These are phyloP conservation scores for Ustilago hordei DNA, from an alignment of 1,284 basidiomycete genomes.

Conservation along the genomic window DNA sequence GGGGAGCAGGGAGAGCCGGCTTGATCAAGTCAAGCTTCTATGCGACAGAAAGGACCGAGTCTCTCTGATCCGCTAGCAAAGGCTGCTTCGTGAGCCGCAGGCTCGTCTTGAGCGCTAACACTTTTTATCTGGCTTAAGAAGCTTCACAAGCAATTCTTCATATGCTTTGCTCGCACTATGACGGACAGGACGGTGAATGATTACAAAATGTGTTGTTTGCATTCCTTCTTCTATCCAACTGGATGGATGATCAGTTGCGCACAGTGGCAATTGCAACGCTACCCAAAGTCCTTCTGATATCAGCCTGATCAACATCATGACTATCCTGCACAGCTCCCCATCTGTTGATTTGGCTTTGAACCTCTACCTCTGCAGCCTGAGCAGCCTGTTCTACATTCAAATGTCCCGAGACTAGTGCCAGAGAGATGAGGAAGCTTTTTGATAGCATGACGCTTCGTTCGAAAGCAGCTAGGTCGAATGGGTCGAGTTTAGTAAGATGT, in stretches of 20 bases:
- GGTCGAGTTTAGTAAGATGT: slow-evolving; percentile 33
- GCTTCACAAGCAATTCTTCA: not conserved
- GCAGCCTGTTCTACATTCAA: slow-evolving; percentile 82
- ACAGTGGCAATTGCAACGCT: slow-evolving; percentile 54
- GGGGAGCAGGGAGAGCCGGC: not conserved
- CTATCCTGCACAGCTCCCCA: slow-evolving; percentile 99
- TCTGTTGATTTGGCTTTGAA: slow-evolving; percentile 89
- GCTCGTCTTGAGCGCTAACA: too few relatives aligned
- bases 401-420: slow-evolving; percentile 83
- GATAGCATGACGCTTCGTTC: slow-evolving; percentile 90
- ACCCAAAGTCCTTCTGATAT: slow-evolving; percentile 84
- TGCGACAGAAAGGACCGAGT: slow-evolving; percentile 13
- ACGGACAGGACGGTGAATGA: too few relatives aligned
- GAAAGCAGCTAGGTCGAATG: slow-evolving; percentile 75
- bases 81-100: slow-evolving; percentile 20
- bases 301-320: slow-evolving; percentile 85
- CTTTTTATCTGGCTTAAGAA: not conserved
- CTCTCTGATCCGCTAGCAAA: slow-evolving; percentile 37
- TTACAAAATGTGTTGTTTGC: not conserved
- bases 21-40: slow-evolving; percentile 1
- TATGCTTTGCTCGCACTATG: too few relatives aligned
- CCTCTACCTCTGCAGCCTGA: slow-evolving; percentile 88
- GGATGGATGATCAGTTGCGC: slow-evolving; percentile 8
- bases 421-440: slow-evolving; percentile 89
- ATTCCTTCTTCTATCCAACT: not conserved